Conservation (phyloP, 2,329 filamentous ascomycete species). For the Trichoderma oligosporum region DNA sequence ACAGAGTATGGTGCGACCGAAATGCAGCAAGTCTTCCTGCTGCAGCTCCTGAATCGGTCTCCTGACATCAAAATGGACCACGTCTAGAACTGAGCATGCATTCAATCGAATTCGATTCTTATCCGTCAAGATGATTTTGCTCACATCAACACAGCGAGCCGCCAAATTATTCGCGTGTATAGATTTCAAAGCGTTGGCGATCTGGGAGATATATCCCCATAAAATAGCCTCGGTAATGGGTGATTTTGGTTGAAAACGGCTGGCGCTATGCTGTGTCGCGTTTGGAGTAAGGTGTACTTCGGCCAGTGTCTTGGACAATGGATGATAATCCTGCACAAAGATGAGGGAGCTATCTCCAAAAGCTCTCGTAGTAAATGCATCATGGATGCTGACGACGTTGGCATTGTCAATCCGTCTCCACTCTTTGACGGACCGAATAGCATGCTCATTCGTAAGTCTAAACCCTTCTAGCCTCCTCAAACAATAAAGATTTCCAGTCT, state of each 20-base stretch:
- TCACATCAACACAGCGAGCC: constrained; percentile 78
- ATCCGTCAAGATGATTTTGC: constrained; percentile 84
- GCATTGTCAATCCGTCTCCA: constrained; percentile 85
- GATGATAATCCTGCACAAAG: constrained; percentile 90
- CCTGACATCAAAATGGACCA: constrained; percentile 74
- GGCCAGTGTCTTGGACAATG: constrained; percentile 81
- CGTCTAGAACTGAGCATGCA: constrained; percentile 84
- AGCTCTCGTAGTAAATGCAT: constrained; percentile 87
- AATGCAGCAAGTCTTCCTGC: constrained; percentile 78
- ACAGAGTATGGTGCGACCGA: constrained; percentile 80
- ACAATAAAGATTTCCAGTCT: constrained; percentile 85
- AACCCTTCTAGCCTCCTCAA: constrained; percentile 85
- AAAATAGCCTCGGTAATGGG: constrained; percentile 67
- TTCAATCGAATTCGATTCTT: constrained; percentile 87
- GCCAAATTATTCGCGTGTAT: constrained; percentile 81
- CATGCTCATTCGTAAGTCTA: constrained; percentile 81
- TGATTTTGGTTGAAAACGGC: constrained; percentile 43
- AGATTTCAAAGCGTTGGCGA: constrained; percentile 79
- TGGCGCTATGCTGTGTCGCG: constrained; percentile 41
- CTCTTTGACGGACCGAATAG: constrained; percentile 78
- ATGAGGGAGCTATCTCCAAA: constrained; percentile 95
- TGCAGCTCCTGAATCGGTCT: constrained; percentile 72
- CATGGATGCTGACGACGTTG: constrained; percentile 79
- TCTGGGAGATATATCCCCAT: constrained; percentile 90
- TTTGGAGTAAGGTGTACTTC: constrained; percentile 66